Base-by-base conservation (phyloP, 805 yeast genomes). In the Starmera quercuum region DNA sequence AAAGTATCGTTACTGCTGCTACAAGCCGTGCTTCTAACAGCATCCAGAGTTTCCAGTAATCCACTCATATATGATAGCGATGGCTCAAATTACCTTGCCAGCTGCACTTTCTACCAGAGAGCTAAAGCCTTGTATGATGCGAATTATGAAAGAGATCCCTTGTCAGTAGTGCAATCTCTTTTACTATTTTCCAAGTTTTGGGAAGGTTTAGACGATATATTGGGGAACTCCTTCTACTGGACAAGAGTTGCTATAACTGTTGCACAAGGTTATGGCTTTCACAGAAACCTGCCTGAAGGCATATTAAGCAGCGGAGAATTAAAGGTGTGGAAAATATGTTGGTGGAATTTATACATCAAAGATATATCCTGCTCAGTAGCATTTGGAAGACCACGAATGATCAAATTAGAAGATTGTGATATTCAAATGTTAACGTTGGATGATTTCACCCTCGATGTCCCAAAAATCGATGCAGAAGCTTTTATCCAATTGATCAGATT, bases 211-310 rank as follows among this genome's bases (percentile, higher is more conserved):
- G 80, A 80, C 42, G 78, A 74, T 44, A 77, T 76, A 24, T 67
- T 82, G 20, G 72, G 78, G 34, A 79, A 78, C 51, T 71, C 77
- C 3, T 75, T 71, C 47, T 78, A 77, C 53, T 78, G 86, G 85
- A 69, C 79, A 9, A 66, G 84, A 32, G 70, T 76, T 9, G 88
- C 86, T 1, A 63, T 81, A 22, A 70, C 78, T 9, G 61, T 78
- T 32, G 88, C 88, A 3, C 87, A 81, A 50, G 82, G 83, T 10
- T 69, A 75, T 47, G 95, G 95, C 1, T 62, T 84, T 44, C 92
- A 84, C 53, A 64, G 84, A 41, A 73, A 66, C 40, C 66, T 72
- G 26, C 51, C 49, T 29, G 46, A 46, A 23, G 57, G 62, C 15
- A 54, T 50, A 19, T 56, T 70, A 31, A 54, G 69, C 20, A 53